Conservation (phyloP, 371 early-diverging fungal species). For the Apophysomyces sp. region DNA sequence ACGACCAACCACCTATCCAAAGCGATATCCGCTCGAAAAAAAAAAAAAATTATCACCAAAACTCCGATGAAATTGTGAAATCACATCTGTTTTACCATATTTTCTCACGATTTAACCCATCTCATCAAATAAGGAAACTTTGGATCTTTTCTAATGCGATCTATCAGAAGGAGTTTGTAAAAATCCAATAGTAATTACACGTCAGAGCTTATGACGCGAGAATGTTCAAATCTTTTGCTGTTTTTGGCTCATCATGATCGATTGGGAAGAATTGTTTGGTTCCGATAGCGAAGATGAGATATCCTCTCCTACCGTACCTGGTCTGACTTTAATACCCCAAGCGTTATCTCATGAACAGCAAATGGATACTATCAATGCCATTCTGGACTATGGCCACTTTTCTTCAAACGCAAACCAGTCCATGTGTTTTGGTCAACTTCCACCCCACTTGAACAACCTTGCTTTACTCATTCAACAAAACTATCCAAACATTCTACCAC, state of each 20-base stretch:
- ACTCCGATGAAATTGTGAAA: no score
- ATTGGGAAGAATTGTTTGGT: conserved; percentile 46
- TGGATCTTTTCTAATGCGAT: no score
- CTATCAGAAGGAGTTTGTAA: no score
- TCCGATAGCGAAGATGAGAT: conserved; percentile 20
- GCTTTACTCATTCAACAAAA: conserved; percentile 6
- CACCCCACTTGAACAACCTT: conserved; percentile 20
- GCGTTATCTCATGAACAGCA: conserved; percentile 37
- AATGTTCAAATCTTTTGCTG: no score
- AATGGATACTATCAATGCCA: conserved; percentile 25
- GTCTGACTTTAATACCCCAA: conserved; percentile 20
- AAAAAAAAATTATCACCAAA: no score
- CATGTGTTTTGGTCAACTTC: conserved; percentile 45
- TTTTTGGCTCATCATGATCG: conserved; percentile 10
- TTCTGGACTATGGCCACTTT: conserved; percentile 27
- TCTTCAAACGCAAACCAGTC: conserved; percentile 28
- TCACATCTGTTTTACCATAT: no score
- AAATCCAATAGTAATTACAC: no score
- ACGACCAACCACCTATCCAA: no score
- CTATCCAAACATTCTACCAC: conserved; percentile 20
- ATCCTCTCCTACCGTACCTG: conserved; percentile 24
- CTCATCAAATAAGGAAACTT: no score
- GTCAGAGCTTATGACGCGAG: no score
- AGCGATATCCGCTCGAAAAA: no score
- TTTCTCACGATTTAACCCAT: no score